Percentiles rank a stretch among this genome's conserved stretches.
Evolutionary conservation across 2,329 filamentous ascomycete genomes (phyloP).

Genomic region (Chaetothyriales sp.): DNA sequence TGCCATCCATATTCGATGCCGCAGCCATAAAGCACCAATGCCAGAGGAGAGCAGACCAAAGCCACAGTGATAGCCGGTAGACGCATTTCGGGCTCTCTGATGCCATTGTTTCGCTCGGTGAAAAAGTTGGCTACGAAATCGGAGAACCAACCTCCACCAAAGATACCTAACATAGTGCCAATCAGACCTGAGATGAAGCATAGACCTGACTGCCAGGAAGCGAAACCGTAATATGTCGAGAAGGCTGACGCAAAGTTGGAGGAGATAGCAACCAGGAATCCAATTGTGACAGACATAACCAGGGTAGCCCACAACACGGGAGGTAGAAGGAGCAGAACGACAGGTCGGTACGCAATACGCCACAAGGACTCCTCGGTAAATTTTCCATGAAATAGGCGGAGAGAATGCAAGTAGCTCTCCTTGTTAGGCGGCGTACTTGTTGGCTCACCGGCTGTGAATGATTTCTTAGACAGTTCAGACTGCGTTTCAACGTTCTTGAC

Average conservation of each 20-base stretch:
- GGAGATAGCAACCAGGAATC: slow-evolving; percentile 33
- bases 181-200: slow-evolving; percentile 39
- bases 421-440: too few relatives aligned
- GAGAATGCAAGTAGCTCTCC: slow-evolving; percentile 24
- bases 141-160: slow-evolving; percentile 33
- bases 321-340: slow-evolving; percentile 38
- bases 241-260: slow-evolving; percentile 23
- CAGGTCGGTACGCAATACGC: slow-evolving; percentile 38
- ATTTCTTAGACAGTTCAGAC: slow-evolving; percentile 1
- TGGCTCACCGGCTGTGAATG: neutral
- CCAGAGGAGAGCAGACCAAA: slow-evolving; percentile 41
- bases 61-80: slow-evolving; percentile 44
- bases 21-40: slow-evolving; percentile 41
- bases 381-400: slow-evolving; percentile 30
- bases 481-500: neutral
- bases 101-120: slow-evolving; percentile 39
- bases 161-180: slow-evolving; percentile 37
- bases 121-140: slow-evolving; percentile 25
- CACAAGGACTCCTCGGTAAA: slow-evolving; percentile 36
- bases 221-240: slow-evolving; percentile 19
- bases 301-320: slow-evolving; percentile 43
- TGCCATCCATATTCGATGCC: slow-evolving; percentile 42
- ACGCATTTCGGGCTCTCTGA: slow-evolving; percentile 46
- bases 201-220: slow-evolving; percentile 30
- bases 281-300: slow-evolving; percentile 42